phyloP scores from a whole-genome alignment of 768 basidiomycete genomes.

The Glaciozyma martinii region DNA sequence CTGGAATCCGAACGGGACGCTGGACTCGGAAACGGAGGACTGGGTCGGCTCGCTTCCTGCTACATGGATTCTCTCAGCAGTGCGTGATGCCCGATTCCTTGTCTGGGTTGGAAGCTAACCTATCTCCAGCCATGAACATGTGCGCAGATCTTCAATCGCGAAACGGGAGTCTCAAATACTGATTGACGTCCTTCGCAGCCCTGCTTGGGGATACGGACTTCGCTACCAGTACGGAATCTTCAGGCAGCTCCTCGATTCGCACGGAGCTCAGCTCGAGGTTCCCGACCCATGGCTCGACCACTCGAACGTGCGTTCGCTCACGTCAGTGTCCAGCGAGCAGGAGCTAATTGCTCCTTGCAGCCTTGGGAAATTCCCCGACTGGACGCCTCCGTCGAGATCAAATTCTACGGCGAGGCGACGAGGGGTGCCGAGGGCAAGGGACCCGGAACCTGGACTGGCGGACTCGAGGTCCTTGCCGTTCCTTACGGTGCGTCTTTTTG shows the following conservation, averaged over 20 bases:
- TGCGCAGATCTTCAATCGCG: too few species aligned
- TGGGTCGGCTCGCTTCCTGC: slow-evolving; percentile 93
- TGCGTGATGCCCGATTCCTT: slow-evolving; percentile 45
- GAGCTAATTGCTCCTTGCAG: slow-evolving; percentile 36
- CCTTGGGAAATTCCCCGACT: slow-evolving; percentile 49
- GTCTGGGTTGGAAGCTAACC: too few species aligned
- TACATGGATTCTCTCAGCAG: slow-evolving; percentile 85
- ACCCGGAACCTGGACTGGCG: slow-evolving; percentile 53
- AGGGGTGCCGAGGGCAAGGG: slow-evolving; percentile 49
- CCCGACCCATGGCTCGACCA: slow-evolving; percentile 86
- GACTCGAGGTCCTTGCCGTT: slow-evolving; percentile 84
- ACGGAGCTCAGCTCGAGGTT: slow-evolving; percentile 34
- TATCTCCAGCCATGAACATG: too few species aligned
- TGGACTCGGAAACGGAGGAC: slow-evolving; percentile 86
- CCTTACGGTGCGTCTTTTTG: too few species aligned
- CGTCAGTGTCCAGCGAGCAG: too few species aligned
- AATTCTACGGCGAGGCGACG: slow-evolving; percentile 81
- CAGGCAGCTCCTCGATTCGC: slow-evolving; percentile 66
- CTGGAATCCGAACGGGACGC: slow-evolving; percentile 87
- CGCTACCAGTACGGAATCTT: slow-evolving; percentile 60
- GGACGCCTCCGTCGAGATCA: slow-evolving; percentile 44
- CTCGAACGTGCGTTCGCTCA: slow-evolving; percentile 43
- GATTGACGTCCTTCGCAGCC: not conserved
- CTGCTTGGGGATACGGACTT: slow-evolving; percentile 7
- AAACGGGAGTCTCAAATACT: not conserved